Conservation (phyloP, 1,284 basidiomycete species). For the Inonotus hispidus region DNA sequence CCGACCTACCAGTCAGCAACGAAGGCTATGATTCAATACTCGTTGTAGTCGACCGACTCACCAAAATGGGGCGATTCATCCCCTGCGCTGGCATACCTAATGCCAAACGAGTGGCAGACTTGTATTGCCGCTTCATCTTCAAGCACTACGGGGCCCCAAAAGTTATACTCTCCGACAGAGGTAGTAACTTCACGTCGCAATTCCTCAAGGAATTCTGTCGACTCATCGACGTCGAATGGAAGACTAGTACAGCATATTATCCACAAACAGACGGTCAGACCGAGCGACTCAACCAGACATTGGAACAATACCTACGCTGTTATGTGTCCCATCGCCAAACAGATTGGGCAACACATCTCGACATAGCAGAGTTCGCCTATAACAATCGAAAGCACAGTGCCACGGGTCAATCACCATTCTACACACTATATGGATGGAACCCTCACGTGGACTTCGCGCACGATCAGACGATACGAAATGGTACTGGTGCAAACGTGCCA, state of each 20-base stretch:
- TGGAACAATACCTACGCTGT: conserved; percentile 22
- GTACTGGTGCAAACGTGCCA: neutral
- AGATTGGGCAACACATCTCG: conserved; percentile 27
- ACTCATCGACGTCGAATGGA: neutral
- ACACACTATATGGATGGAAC: neutral
- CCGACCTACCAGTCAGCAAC: conserved; percentile 26
- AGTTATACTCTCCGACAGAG: conserved; percentile 33
- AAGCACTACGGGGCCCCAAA: conserved; percentile 31
- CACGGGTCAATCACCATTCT: neutral
- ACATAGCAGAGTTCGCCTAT: conserved; percentile 24
- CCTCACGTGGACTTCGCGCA: neutral
- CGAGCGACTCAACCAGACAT: conserved; percentile 25
- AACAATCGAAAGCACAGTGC: neutral
- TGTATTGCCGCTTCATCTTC: conserved; percentile 28
- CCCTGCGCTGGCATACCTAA: conserved; percentile 26
- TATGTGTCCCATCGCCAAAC: conserved; percentile 25
- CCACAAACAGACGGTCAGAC: conserved; percentile 28
- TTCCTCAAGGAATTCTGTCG: conserved; percentile 22
- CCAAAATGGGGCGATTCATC: conserved; percentile 28
- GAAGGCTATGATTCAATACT: conserved; percentile 34
- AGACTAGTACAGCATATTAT: conserved; percentile 13
- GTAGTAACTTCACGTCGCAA: conserved; percentile 30
- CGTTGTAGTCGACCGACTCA: conserved; percentile 33
- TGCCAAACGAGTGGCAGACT: conserved; percentile 23
- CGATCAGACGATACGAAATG: neutral